Evolutionary conservation across 2,329 filamentous ascomycete species (phyloP).

Genomic region (Fusarium nematophilum): DNA sequence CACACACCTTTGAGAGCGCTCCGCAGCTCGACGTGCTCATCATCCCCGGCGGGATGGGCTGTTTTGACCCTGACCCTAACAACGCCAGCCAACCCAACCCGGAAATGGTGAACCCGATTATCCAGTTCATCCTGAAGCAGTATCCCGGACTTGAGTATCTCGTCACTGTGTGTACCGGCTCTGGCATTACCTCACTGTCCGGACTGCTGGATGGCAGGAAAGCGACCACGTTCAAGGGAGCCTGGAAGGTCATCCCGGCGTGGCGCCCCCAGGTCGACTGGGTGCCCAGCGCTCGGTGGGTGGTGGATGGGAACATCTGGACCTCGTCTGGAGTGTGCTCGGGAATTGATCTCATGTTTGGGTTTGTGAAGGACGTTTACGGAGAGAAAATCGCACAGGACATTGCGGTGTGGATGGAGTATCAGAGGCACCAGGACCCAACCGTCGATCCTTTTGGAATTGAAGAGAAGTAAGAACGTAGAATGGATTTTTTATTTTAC

Average conservation of each 20-base stretch:
- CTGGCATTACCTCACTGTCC: conserved; percentile 60
- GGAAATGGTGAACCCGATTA: conserved; percentile 43
- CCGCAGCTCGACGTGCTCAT: conserved; percentile 65
- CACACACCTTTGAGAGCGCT: conserved; percentile 56
- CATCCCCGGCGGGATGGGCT: conserved; percentile 65
- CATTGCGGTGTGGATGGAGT: conserved; percentile 53
- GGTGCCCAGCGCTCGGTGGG: conserved; percentile 67
- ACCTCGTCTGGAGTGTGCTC: conserved; percentile 68
- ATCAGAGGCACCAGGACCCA: not conserved
- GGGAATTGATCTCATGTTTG: conserved; percentile 71
- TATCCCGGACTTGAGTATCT: conserved; percentile 58
- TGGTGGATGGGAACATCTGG: conserved; percentile 68
- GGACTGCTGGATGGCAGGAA: conserved; percentile 63
- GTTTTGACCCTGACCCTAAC: conserved; percentile 16
- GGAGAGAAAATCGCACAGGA: conserved; percentile 59
- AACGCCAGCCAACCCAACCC: conserved; percentile 37
- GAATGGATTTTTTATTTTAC: too few relatives aligned
- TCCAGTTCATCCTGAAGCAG: conserved; percentile 54
- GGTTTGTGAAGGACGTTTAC: conserved; percentile 65
- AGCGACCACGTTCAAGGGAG: conserved; percentile 69
- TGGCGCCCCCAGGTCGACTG: conserved; percentile 59
- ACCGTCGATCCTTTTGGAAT: not conserved
- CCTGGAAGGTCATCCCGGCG: conserved; percentile 55
- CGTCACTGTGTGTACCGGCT: conserved; percentile 69
- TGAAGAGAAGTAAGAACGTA: not conserved